Evolutionary conservation across 768 basidiomycete genomes (phyloP).

Genomic region (Rhodotorula toruloides): DNA sequence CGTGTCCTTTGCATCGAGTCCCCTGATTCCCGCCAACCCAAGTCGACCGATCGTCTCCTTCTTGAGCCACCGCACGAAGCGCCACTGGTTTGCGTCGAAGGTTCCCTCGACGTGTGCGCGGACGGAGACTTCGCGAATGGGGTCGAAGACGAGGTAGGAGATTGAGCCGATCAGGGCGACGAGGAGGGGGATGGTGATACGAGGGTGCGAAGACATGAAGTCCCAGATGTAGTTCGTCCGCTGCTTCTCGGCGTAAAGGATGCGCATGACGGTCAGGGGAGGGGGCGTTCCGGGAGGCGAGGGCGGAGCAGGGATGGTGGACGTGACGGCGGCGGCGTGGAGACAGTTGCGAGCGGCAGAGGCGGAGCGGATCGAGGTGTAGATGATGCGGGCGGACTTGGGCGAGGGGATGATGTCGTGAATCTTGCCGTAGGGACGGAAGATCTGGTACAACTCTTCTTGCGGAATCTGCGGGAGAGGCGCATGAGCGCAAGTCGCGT

Average conservation of each 20-base stretch:
- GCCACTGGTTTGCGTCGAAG: slow-evolving; percentile 70
- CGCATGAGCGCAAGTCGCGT: too few species aligned
- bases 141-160: slow-evolving; percentile 92
- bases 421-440: slow-evolving; percentile 76
- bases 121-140: slow-evolving; percentile 76
- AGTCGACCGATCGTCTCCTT: slow-evolving; percentile 58
- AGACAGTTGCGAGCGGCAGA: slow-evolving; percentile 75
- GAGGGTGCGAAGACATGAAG: slow-evolving; percentile 82
- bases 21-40: slow-evolving; percentile 12
- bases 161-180: slow-evolving; percentile 84
- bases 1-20: not conserved
- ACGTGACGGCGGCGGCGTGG: slow-evolving; percentile 54
- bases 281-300: slow-evolving; percentile 1
- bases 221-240: slow-evolving; percentile 58
- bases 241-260: slow-evolving; percentile 49
- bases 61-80: slow-evolving; percentile 70
- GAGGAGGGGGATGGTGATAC: slow-evolving; percentile 69
- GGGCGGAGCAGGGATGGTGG: not conserved
- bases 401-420: slow-evolving; percentile 59
- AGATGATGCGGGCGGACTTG: slow-evolving; percentile 61
- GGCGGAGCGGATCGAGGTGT: slow-evolving; percentile 61
- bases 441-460: slow-evolving; percentile 60
- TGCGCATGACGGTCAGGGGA: slow-evolving; percentile 28
- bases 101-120: slow-evolving; percentile 74
- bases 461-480: slow-evolving; percentile 16